Base-by-base conservation (phyloP, 305 asterid genomes). In the Fraxinus latifolia region DNA sequence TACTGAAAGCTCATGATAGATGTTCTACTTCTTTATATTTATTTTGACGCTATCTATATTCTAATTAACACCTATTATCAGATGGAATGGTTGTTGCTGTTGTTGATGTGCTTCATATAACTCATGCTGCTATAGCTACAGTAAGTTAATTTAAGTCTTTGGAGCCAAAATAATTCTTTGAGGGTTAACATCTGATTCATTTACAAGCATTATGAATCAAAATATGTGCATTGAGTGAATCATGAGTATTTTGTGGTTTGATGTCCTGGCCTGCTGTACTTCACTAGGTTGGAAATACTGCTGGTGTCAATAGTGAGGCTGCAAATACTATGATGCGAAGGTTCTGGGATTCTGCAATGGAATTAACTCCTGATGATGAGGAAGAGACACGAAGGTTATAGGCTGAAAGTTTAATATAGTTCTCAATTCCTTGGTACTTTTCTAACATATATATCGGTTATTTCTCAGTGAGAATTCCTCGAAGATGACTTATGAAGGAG, bases 261-360 rank as follows among this genome's bases (percentile, higher is more conserved):
- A 77, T 39, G 14, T 21, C 39, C 75, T 11, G 42, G 23, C 23
- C 9, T 36, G 21, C 78, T 80, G 68, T 55, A 77, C 62, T 83
- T 82, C 65, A 87, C 75, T 85, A 96, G 99, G 99, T 91, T 83
- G 99, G 99, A 82, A 92, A 83, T 85, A 79, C 95, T 86, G 93
- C 96, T 79, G 96, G 93, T 76, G 93, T 89, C 23, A 87, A 74
- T 79, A 88, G 85, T 62, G 99, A 96, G 86, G 89, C 97, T 82
- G 85, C 97, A 67, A 93, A 90, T 85, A 82, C 89, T 17, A 90
- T 94, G 96, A 90, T 96, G 97, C 98, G 93, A 80, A 94, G 87
- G 85, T 96, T 94, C 87, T 96, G 99, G 99, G 99, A 96, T 92
- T 96, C 99, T 85, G 99, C 99, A 7, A 90, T 96, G 95, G 93